Conservation (phyloP, 106 monocot genomes). For the Agapanthus africanus region DNA sequence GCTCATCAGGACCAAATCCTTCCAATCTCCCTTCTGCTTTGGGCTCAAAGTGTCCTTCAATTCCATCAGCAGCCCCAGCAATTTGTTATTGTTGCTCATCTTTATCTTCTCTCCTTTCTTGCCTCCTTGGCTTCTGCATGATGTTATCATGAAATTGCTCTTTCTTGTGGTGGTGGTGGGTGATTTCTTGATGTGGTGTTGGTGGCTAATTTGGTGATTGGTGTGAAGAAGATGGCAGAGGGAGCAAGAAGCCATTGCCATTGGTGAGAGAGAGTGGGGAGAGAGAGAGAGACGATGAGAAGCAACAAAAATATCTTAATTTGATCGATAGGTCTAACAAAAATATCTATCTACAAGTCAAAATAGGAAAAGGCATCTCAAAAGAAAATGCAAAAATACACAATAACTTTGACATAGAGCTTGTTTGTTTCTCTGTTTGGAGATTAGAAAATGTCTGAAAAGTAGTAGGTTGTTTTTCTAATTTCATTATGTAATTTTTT, state of each 20-base stretch:
- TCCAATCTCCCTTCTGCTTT: slow-evolving; percentile 78
- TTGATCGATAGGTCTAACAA: too few species aligned
- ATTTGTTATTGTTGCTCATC: neutral
- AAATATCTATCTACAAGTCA: too few species aligned
- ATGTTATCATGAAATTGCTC: neutral
- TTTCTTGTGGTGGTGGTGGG: neutral
- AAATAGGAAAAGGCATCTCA: too few species aligned
- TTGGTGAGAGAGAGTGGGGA: too few species aligned
- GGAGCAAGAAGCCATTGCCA: slow-evolving; percentile 1
- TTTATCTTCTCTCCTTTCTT: neutral
- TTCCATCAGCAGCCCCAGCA: slow-evolving; percentile 1
- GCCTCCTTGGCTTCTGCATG: slow-evolving; percentile 10
- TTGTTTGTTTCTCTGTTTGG: too few species aligned
- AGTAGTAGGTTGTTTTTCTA: too few species aligned
- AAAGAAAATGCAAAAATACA: too few species aligned
- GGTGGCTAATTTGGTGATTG: neutral
- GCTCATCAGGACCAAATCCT: slow-evolving; percentile 45
- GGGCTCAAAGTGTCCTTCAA: slow-evolving; percentile 52
- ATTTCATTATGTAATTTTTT: too few species aligned
- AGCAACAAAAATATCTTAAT: too few species aligned
- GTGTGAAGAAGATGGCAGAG: neutral
- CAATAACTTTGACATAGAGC: too few species aligned
- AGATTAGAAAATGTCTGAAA: too few species aligned
- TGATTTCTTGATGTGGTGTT: neutral
- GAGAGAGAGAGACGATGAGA: too few species aligned